phyloP scores from a whole-genome alignment of 1,284 basidiomycete species.

The Malassezia pachydermatis region DNA sequence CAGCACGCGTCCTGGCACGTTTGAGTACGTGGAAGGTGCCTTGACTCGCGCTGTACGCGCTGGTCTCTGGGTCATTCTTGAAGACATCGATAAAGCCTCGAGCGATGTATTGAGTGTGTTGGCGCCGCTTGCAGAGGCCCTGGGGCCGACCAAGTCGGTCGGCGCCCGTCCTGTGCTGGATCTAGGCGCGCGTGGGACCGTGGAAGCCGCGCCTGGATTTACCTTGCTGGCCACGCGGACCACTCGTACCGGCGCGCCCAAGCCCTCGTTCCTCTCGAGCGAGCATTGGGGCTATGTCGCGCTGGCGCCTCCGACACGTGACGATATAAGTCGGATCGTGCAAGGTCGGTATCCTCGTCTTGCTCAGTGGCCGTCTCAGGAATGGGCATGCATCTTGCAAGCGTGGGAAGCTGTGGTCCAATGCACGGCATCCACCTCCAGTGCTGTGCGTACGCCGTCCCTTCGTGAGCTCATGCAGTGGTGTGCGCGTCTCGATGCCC shows the following conservation, averaged over 20 bases:
- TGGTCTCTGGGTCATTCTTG: conserved; percentile 86
- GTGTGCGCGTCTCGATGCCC: conserved; percentile 60
- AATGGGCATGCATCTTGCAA: conserved; percentile 24
- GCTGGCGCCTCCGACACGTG: conserved; percentile 22
- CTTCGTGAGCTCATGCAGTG: conserved; percentile 81
- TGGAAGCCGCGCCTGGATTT: conserved; percentile 48
- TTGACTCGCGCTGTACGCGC: conserved; percentile 78
- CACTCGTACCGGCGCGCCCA: conserved; percentile 10
- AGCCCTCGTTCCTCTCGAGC: conserved; percentile 61
- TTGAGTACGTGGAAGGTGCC: conserved; percentile 93
- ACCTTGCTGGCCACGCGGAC: conserved; percentile 49
- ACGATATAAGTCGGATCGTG: conserved; percentile 34
- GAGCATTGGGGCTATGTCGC: conserved; percentile 41
- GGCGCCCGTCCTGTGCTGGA: conserved; percentile 61
- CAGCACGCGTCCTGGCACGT: conserved; percentile 69
- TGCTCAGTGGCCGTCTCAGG: conserved; percentile 13
- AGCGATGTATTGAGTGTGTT: conserved; percentile 39
- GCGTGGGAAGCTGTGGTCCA: conserved; percentile 27
- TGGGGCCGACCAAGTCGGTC: conserved; percentile 61
- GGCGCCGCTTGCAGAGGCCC: conserved; percentile 60
- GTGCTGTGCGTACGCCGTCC: conserved; percentile 49
- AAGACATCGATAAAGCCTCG: conserved; percentile 66
- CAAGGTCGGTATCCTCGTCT: conserved; percentile 22
- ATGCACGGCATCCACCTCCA: background rate
- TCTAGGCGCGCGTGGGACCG: conserved; percentile 44